Evolutionary conservation across 805 yeast genomes (phyloP), one percentile per base, ranked within the genome.

Genomic region (Starmerella scarabaei): DNA sequence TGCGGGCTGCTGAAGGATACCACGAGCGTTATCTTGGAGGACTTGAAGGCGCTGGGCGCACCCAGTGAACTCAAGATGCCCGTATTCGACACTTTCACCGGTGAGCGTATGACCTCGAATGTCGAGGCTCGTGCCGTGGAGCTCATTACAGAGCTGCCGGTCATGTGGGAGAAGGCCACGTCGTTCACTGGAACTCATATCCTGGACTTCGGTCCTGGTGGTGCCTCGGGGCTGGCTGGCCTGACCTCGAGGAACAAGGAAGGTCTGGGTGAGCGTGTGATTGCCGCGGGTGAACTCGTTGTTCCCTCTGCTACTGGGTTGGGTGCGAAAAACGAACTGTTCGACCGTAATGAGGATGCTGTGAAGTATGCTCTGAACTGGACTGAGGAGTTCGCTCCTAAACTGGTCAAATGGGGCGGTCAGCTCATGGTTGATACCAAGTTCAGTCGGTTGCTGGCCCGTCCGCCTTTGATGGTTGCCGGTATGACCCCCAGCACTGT

Each of bases 401-500:
- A 72, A 55, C 75, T 91, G 57, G 76, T 73, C 48, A 80, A 80
- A 64, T 82, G 83, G 48, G 57, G 62, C 16, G 65, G 66, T 43
- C 66, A 69, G 38, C 77, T 82, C 60, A 67, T 79, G 36, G 95
- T 91, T 43, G 93, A 86, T 62, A 91, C 99, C 53, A 86, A 85
- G 65, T 85, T 88, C 65, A 82, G 94, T 38, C 72, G 86, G 60
- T 71, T 91, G 53, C 66, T 91, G 48, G 94, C 96, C 47, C 81
- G 85, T 64, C 86, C 98, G 47, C 99, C 98, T 45, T 67, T 91
- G 52, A 79, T 93, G 79, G 91, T 91, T 52, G 94, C 99, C 29
- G 99, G 98, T 68, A 91, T 91, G 99, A 91, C 98, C 30, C 99
- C 99, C 59, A 75, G 94, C 33, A 91, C 98, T 24, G 96, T 86